Evolutionary conservation across 306 rosid genomes (phyloP).

Genomic region (Neltuma alba): DNA sequence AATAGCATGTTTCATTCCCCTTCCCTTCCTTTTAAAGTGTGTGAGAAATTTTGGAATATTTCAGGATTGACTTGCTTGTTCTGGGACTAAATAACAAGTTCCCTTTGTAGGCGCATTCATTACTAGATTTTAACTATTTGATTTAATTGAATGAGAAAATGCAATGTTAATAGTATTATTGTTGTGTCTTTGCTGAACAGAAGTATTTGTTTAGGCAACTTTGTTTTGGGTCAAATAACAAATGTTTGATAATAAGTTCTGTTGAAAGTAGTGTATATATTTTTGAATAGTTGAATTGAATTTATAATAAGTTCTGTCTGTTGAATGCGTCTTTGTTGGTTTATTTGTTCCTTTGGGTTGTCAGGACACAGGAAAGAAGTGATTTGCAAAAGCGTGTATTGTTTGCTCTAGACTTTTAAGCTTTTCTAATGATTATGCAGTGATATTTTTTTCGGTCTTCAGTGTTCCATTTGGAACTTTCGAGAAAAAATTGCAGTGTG

Average conservation of each 20-base stretch:
- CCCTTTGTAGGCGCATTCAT: not conserved
- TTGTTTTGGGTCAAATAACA: not conserved
- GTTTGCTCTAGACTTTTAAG: conserved; percentile 10
- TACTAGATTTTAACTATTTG: not conserved
- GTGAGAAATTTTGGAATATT: not conserved
- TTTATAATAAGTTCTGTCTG: conserved; percentile 11
- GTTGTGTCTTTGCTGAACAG: not conserved
- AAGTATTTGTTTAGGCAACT: not conserved
- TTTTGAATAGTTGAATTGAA: not conserved
- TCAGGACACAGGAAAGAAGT: not conserved
- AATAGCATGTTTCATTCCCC: not conserved
- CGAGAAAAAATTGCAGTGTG: conserved; percentile 16
- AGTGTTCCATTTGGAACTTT: not conserved
- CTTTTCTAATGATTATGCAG: conserved; percentile 15
- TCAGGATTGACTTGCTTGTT: not conserved
- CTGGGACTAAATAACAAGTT: not conserved
- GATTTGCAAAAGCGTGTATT: conserved; percentile 2
- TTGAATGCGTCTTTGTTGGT: conserved; percentile 9
- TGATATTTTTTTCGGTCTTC: conserved; percentile 8
- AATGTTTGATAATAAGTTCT: no score
- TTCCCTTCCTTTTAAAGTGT: not conserved
- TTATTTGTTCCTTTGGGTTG: conserved; percentile 7
- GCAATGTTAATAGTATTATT: not conserved
- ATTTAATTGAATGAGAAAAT: not conserved
- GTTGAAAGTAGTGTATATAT: conserved; percentile 4